phyloP scores from a whole-genome alignment of 805 yeast species.

The Ogataea allantospora region DNA sequence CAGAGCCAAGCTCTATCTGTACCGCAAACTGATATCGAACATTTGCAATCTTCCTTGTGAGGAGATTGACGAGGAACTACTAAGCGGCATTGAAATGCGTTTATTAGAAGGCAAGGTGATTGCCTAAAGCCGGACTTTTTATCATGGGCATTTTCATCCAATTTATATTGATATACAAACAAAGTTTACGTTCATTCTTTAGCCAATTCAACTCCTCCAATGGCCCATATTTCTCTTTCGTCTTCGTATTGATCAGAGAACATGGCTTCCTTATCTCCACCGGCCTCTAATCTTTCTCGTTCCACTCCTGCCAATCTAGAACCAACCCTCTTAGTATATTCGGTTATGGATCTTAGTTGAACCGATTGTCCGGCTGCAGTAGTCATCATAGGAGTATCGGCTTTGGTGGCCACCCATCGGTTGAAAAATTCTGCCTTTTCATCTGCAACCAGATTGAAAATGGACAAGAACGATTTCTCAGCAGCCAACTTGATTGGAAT shows the following conservation, averaged over 20 bases:
- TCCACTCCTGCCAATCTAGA: constrained; percentile 80
- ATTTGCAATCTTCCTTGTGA: constrained; percentile 77
- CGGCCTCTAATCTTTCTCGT: constrained; percentile 82
- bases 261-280: constrained; percentile 86
- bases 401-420: constrained; percentile 55
- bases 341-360: constrained; percentile 74
- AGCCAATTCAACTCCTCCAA: constrained; percentile 62
- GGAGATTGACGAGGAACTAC: constrained; percentile 70
- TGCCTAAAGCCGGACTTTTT: constrained; percentile 1
- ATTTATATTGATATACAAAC: neutral
- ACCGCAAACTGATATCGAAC: constrained; percentile 71
- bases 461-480: constrained; percentile 78
- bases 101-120: constrained; percentile 19
- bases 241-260: constrained; percentile 85
- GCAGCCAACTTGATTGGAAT: constrained; percentile 94
- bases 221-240: constrained; percentile 84
- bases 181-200: constrained; percentile 17
- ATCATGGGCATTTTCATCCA: neutral
- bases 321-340: constrained; percentile 90
- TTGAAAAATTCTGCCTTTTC: constrained; percentile 50
- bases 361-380: constrained; percentile 46
- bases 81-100: constrained; percentile 71
- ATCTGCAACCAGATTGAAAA: constrained; percentile 73
- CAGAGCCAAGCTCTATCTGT: constrained; percentile 44
- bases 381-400: constrained; percentile 37